These are phyloP conservation scores for Cenococcum geophilum DNA, from an alignment of 495 filamentous ascomycete genomes.

Conservation along the genomic window DNA sequence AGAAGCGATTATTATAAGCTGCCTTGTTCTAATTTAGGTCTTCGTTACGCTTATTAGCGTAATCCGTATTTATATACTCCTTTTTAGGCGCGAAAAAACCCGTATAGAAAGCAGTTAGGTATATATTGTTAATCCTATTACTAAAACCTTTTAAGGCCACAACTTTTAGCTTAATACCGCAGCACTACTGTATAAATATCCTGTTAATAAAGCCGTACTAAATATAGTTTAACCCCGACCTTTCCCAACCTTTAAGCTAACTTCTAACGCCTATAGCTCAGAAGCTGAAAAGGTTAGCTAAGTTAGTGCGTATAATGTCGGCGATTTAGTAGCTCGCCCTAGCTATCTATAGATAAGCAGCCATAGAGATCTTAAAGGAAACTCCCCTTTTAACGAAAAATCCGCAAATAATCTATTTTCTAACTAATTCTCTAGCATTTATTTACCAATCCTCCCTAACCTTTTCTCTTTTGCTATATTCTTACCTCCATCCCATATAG, in stretches of 20 bases:
- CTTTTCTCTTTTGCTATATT: no score
- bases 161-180: slow-evolving; percentile 14
- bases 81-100: slow-evolving; percentile 46
- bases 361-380: slow-evolving; percentile 34
- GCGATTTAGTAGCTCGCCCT: slow-evolving; percentile 32
- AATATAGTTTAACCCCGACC: slow-evolving; percentile 37
- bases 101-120: slow-evolving; percentile 46
- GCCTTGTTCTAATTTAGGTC: slow-evolving; percentile 66
- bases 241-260: slow-evolving; percentile 29
- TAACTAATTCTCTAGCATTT: no score
- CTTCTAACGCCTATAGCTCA: no score
- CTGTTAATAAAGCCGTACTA: slow-evolving; percentile 26
- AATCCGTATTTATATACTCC: slow-evolving; percentile 53
- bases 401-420: no score
- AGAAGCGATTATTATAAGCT: slow-evolving; percentile 70
- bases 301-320: slow-evolving; percentile 33
- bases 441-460: no score
- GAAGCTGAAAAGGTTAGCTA: slow-evolving; percentile 32
- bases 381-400: no score
- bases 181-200: slow-evolving; percentile 31
- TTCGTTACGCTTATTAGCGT: slow-evolving; percentile 69
- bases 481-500: slow-evolving; percentile 13
- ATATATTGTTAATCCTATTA: slow-evolving; percentile 20
- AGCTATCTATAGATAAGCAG: slow-evolving; percentile 35
- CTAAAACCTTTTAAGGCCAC: slow-evolving; percentile 8